These are phyloP conservation scores for Entoloma clypeatum DNA, from an alignment of 1,284 basidiomycete genomes.

Conservation along the genomic window DNA sequence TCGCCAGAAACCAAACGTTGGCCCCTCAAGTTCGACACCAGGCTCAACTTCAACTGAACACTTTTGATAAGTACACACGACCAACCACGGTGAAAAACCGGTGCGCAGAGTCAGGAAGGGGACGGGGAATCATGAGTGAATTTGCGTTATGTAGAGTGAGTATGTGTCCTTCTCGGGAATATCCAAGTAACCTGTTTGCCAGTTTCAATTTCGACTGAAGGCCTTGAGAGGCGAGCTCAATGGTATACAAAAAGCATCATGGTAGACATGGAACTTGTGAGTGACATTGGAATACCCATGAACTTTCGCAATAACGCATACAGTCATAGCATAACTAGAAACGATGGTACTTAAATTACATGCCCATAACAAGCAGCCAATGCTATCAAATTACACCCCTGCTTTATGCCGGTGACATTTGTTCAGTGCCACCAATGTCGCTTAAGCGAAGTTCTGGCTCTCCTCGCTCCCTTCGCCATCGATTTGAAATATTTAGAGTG, in stretches of 20 bases:
- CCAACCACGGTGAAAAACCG: constrained; percentile 86
- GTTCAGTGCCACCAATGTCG: constrained; percentile 49
- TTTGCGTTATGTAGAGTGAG: constrained; percentile 86
- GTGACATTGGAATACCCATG: constrained; percentile 4
- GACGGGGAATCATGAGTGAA: constrained; percentile 83
- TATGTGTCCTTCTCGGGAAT: constrained; percentile 14
- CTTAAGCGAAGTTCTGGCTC: constrained; percentile 57
- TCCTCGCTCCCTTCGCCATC: constrained; percentile 74
- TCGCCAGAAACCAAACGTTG: constrained; percentile 84
- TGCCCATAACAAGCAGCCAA: background rate
- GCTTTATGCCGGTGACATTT: constrained; percentile 30
- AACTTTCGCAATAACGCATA: background rate
- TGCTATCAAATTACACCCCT: background rate
- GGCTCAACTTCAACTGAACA: constrained; percentile 93
- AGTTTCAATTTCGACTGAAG: constrained; percentile 90
- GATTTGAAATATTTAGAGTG: constrained; percentile 63
- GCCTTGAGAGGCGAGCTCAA: constrained; percentile 77
- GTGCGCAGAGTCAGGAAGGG: constrained; percentile 81
- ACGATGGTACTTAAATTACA: background rate
- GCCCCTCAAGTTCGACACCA: constrained; percentile 87
- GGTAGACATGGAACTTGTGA: constrained; percentile 46
- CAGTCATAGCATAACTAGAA: constrained; percentile 4
- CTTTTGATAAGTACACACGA: constrained; percentile 78
- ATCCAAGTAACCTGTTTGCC: constrained; percentile 8
- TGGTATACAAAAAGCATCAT: constrained; percentile 87